phyloP scores from a whole-genome alignment of 768 basidiomycete species.

The Lactarius deliciosus region DNA sequence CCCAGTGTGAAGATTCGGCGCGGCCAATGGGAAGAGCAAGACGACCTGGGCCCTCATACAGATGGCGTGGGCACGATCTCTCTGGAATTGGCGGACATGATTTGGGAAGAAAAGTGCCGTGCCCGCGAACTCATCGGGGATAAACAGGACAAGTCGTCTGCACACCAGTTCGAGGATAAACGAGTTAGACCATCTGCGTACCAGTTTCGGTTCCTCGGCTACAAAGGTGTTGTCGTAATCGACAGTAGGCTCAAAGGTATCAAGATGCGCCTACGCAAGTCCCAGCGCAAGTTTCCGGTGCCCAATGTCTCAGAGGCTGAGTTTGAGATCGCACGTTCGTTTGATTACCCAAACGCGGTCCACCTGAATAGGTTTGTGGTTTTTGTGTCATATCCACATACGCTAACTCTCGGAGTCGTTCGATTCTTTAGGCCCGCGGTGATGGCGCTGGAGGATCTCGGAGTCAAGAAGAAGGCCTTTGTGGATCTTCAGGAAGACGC shows the following conservation, averaged over 20 bases:
- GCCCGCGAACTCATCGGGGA: constrained; percentile 29
- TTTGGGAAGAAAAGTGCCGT: constrained; percentile 57
- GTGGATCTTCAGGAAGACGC: constrained; percentile 58
- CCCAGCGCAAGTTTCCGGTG: constrained; percentile 75
- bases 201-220: constrained; percentile 79
- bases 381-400: not conserved
- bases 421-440: constrained; percentile 55
- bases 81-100: constrained; percentile 50
- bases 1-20: constrained; percentile 58
- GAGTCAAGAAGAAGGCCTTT: constrained; percentile 58
- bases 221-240: constrained; percentile 76
- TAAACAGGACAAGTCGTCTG: constrained; percentile 11
- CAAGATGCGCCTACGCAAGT: constrained; percentile 65
- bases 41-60: constrained; percentile 63
- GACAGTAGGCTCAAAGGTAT: constrained; percentile 57
- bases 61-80: constrained; percentile 85
- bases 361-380: constrained; percentile 66
- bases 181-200: constrained; percentile 43
- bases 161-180: constrained; percentile 55
- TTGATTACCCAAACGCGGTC: constrained; percentile 56
- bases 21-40: constrained; percentile 62
- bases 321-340: constrained; percentile 72
- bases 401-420: not conserved
- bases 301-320: constrained; percentile 46
- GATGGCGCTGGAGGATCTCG: constrained; percentile 77